These are phyloP conservation scores for Cordyceps pruinosa DNA, from an alignment of 2,329 filamentous ascomycete genomes.

Conservation along the genomic window DNA sequence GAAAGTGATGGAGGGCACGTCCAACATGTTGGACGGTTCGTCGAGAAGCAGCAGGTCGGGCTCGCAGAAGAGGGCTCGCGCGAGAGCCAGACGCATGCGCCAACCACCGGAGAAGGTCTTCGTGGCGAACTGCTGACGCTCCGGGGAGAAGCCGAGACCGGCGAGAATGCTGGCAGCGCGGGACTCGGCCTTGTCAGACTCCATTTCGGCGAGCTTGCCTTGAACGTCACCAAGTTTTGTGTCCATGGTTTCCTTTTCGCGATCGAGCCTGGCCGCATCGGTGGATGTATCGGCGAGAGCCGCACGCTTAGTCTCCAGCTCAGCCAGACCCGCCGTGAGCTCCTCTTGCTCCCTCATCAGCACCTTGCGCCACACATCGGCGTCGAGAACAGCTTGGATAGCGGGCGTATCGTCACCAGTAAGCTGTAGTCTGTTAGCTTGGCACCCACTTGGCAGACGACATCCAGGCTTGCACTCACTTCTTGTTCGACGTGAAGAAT, in stretches of 20 bases:
- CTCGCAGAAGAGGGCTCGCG: slow-evolving; percentile 94
- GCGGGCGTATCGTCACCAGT: slow-evolving; percentile 92
- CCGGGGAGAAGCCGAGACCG: slow-evolving; percentile 90
- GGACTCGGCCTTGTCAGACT: slow-evolving; percentile 96
- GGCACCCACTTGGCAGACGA: neutral
- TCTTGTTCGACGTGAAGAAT: slow-evolving; percentile 99
- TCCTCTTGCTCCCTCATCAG: slow-evolving; percentile 84
- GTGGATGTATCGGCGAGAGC: slow-evolving; percentile 85
- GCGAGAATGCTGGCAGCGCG: slow-evolving; percentile 92
- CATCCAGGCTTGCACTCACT: slow-evolving; percentile 38
- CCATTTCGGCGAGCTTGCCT: slow-evolving; percentile 91
- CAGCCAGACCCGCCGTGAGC: slow-evolving; percentile 67
- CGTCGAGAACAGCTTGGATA: slow-evolving; percentile 89
- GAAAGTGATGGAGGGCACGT: slow-evolving; percentile 99
- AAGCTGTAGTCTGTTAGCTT: slow-evolving; percentile 49
- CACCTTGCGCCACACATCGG: slow-evolving; percentile 97
- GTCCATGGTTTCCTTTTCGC: slow-evolving; percentile 83
- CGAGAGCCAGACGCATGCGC: slow-evolving; percentile 95
- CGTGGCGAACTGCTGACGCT: slow-evolving; percentile 85
- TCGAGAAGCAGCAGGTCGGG: slow-evolving; percentile 92
- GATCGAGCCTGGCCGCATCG: slow-evolving; percentile 78
- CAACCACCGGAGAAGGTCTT: slow-evolving; percentile 99
- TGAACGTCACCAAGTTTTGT: slow-evolving; percentile 88
- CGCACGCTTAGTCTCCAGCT: slow-evolving; percentile 69
- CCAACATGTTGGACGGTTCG: slow-evolving; percentile 99